Percentiles rank a stretch among this genome's conserved stretches.
Conservation (phyloP, 2,329 filamentous ascomycete genomes). For the Sporothrix humicola region DNA sequence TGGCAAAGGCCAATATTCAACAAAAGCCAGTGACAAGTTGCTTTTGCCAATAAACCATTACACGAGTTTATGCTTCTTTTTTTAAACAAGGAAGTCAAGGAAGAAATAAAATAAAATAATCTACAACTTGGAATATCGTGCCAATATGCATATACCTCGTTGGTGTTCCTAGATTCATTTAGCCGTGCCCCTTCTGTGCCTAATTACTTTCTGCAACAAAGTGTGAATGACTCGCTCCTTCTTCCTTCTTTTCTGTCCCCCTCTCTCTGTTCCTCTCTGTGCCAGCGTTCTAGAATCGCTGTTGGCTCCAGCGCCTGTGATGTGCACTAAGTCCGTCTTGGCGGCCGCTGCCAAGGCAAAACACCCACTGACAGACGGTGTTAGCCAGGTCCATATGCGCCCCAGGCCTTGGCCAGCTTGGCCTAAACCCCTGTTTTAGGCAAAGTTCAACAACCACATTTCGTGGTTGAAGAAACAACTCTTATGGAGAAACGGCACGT, state of each 20-base stretch:
- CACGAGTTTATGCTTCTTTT: too few species aligned
- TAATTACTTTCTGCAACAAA: not conserved
- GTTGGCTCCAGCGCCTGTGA: not conserved
- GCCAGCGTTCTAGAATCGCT: not conserved
- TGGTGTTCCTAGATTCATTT: not conserved
- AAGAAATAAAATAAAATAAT: too few species aligned
- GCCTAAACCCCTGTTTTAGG: conserved; percentile 3
- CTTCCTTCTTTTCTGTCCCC: not conserved
- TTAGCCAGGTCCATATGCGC: conserved; percentile 13
- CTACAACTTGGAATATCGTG: too few species aligned
- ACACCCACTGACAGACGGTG: not conserved
- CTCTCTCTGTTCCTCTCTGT: not conserved
- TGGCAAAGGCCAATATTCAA: too few species aligned
- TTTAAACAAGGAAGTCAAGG: too few species aligned
- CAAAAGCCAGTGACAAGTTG: too few species aligned
- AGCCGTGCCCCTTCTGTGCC: not conserved
- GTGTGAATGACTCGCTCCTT: conserved; percentile 18
- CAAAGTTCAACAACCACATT: not conserved
- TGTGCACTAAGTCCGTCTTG: conserved; percentile 27
- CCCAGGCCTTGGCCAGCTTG: conserved; percentile 8
- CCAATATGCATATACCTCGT: not conserved
- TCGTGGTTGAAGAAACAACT: not conserved
- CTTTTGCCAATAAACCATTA: too few species aligned
- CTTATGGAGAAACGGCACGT: conserved; percentile 9
- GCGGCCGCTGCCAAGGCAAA: conserved; percentile 26